A percentile compares a stretch with the other conserved stretches of the same genome.
These are phyloP conservation scores for Rasamsonia emersonii DNA, from an alignment of 2,329 filamentous ascomycete species.

Conservation along the genomic window DNA sequence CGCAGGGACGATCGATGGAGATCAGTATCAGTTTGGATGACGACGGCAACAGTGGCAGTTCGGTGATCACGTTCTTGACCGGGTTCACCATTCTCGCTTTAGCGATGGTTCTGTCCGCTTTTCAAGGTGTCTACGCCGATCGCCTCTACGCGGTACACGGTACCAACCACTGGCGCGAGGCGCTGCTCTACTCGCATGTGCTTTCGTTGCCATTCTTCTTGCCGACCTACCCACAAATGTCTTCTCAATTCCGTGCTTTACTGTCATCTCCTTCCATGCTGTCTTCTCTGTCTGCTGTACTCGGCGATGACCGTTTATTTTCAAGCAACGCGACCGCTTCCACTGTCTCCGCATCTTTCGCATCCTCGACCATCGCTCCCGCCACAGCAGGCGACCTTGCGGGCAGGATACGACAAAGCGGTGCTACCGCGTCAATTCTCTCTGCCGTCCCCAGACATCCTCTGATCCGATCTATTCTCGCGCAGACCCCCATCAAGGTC, in stretches of 20 bases:
- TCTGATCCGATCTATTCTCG: constrained; percentile 17
- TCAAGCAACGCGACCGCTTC: too few species aligned
- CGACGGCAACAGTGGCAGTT: constrained; percentile 17
- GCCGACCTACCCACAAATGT: constrained; percentile 27
- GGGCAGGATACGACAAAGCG: too few species aligned
- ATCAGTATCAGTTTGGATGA: constrained; percentile 13
- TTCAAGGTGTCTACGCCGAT: constrained; percentile 93
- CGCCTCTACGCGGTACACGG: constrained; percentile 79
- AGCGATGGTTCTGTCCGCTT: constrained; percentile 81
- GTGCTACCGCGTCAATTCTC: constrained; percentile 43
- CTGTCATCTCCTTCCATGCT: constrained; percentile 25
- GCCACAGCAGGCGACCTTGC: too few species aligned
- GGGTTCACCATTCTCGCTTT: constrained; percentile 77
- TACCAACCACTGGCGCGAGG: constrained; percentile 79
- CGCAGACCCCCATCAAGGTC: constrained; percentile 25
- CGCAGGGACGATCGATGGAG: constrained; percentile 51
- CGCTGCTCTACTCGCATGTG: constrained; percentile 79
- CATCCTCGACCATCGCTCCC: too few species aligned
- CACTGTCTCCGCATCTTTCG: too few species aligned
- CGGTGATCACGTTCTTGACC: constrained; percentile 39
- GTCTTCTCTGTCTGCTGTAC: constrained; percentile 12
- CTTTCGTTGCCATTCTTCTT: constrained; percentile 39
- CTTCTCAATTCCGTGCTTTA: constrained; percentile 27
- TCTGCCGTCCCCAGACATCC: constrained; percentile 13
- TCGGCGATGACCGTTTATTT: too few species aligned